Evolutionary conservation across 2,329 filamentous ascomycete species (phyloP).

Genomic region (Basipetospora chlamydospora): DNA sequence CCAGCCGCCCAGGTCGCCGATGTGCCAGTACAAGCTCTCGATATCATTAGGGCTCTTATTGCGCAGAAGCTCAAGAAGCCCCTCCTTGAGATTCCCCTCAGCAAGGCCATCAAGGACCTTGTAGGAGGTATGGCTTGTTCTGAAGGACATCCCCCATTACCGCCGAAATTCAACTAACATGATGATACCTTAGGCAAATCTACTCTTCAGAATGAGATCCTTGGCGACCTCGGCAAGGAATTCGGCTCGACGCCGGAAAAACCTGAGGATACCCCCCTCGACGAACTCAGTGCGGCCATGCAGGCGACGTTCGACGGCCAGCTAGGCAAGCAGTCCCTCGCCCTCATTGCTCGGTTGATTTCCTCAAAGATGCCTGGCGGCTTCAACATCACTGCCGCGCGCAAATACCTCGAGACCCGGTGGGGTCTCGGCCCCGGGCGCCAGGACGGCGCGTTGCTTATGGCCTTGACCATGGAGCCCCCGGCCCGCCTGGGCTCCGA

Average conservation of each 20-base stretch:
- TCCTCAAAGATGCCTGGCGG: constrained; percentile 99
- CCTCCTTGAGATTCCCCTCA: constrained; percentile 72
- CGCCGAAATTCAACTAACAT: too few species aligned
- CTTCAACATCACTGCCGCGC: constrained; percentile 92
- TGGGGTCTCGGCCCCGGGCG: constrained; percentile 80
- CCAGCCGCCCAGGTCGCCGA: constrained; percentile 80
- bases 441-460: constrained; percentile 78
- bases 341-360: constrained; percentile 83
- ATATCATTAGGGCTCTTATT: constrained; percentile 77
- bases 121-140: constrained; percentile 63
- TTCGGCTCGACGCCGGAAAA: constrained; percentile 97
- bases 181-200: constrained; percentile 84
- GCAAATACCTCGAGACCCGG: constrained; percentile 87
- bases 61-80: constrained; percentile 98
- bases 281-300: constrained; percentile 90
- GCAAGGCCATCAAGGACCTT: constrained; percentile 96
- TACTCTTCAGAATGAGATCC: constrained; percentile 94
- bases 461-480: constrained; percentile 89
- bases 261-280: constrained; percentile 90
- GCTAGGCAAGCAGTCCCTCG: constrained; percentile 90
- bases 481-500: constrained; percentile 78
- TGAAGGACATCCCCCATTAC: too few species aligned
- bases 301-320: constrained; percentile 98
- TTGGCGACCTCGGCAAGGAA: constrained; percentile 94
- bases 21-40: constrained; percentile 72